A percentile compares a stretch with the other conserved stretches of the same genome.
Conservation (phyloP, 2,329 filamentous ascomycete species). For the Trichoderma arundinaceum region DNA sequence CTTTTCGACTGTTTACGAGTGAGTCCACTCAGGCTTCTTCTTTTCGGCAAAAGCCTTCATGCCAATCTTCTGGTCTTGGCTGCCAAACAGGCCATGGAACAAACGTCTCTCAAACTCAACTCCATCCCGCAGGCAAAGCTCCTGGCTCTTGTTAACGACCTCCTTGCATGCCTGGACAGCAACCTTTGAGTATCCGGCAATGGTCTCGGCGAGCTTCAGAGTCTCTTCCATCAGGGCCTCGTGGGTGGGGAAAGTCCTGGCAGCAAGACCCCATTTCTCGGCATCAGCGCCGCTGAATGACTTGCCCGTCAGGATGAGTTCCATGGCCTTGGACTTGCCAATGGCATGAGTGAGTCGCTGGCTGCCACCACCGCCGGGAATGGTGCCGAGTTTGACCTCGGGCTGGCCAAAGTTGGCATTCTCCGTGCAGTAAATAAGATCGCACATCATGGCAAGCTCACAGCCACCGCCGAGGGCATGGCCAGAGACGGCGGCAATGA, state of each 20-base stretch:
- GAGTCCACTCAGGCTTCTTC: slow-evolving; percentile 87
- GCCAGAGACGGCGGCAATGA: slow-evolving; percentile 92
- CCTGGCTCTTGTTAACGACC: slow-evolving; percentile 99
- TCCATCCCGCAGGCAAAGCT: slow-evolving; percentile 82
- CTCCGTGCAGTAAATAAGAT: slow-evolving; percentile 88
- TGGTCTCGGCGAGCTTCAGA: slow-evolving; percentile 83
- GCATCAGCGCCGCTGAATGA: slow-evolving; percentile 85
- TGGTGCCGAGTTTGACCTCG: slow-evolving; percentile 92
- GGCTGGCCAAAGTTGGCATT: slow-evolving; percentile 93
- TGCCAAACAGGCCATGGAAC: slow-evolving; percentile 93
- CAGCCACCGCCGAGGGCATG: slow-evolving; percentile 95
- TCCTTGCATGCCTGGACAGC: slow-evolving; percentile 91
- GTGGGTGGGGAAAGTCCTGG: slow-evolving; percentile 77
- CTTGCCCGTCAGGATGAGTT: slow-evolving; percentile 84
- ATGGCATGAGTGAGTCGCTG: slow-evolving; percentile 85
- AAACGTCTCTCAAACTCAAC: slow-evolving; percentile 93
- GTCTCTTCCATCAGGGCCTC: slow-evolving; percentile 83
- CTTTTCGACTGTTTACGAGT: slow-evolving; percentile 61
- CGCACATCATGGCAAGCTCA: slow-evolving; percentile 96
- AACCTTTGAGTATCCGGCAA: slow-evolving; percentile 85
- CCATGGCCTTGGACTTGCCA: slow-evolving; percentile 88
- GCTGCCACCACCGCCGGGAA: slow-evolving; percentile 89
- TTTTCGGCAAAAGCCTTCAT: slow-evolving; percentile 96
- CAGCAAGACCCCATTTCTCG: slow-evolving; percentile 87
- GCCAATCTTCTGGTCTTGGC: slow-evolving; percentile 95